Conservation (phyloP, 31 red algal species). For the Odonthalia washingtoniensis region DNA sequence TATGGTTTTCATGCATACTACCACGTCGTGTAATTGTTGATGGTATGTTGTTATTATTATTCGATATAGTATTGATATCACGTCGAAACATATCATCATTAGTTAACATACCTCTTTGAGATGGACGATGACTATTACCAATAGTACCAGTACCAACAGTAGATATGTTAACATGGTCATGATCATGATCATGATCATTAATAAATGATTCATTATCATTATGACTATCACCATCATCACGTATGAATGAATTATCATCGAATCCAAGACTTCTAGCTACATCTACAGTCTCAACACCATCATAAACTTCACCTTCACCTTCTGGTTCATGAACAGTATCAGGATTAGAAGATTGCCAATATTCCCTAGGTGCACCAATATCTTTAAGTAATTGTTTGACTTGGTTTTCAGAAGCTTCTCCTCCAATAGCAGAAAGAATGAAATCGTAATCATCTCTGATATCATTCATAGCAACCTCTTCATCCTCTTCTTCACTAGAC, state of each 20-base stretch:
- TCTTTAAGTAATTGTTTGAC: not conserved
- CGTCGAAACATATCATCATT: not conserved
- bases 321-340: not conserved
- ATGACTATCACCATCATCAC: no score
- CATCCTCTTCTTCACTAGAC: not conserved
- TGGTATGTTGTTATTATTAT: no score
- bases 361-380: not conserved
- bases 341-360: not conserved
- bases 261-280: not conserved
- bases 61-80: no score
- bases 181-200: not conserved
- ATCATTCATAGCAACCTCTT: not conserved
- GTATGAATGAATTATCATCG: no score
- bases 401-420: constrained; percentile 18
- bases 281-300: not conserved
- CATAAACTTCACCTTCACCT: not conserved
- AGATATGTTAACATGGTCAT: not conserved
- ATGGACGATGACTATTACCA: not conserved
- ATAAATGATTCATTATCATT: no score
- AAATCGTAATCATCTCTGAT: constrained; percentile 23
- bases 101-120: not conserved
- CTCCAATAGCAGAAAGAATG: constrained; percentile 20
- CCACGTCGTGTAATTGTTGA: no score
- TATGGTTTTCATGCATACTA: no score
- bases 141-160: not conserved